Evolutionary conservation across 192 early-diverging fungal genomes (phyloP).

Genomic region (Martensiomyces pterosporus): DNA sequence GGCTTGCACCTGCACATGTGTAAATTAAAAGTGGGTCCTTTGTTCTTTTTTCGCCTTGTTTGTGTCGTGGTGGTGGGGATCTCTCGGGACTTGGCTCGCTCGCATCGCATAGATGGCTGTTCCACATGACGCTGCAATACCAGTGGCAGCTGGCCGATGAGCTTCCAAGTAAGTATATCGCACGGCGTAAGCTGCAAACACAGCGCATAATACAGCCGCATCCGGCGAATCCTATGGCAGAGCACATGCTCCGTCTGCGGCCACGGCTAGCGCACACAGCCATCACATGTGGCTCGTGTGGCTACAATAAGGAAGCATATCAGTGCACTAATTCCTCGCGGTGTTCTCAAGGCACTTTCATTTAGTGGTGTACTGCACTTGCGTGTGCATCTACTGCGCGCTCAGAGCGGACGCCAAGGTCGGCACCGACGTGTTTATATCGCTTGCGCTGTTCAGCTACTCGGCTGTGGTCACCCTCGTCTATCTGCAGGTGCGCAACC

Average conservation of each 20-base stretch:
- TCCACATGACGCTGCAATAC: constrained; percentile 74
- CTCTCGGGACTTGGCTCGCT: no score
- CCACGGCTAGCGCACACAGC: no score
- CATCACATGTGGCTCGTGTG: neutral
- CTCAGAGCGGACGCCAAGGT: constrained; percentile 49
- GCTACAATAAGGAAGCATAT: no score
- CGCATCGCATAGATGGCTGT: constrained; percentile 60
- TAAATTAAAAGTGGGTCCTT: constrained; percentile 1
- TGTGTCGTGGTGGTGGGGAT: no score
- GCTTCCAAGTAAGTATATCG: constrained; percentile 60
- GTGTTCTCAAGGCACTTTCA: neutral
- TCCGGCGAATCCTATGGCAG: no score
- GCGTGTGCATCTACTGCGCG: constrained; percentile 53
- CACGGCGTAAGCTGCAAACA: no score
- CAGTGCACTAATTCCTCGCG: neutral
- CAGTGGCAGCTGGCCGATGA: constrained; percentile 76
- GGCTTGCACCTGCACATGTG: neutral
- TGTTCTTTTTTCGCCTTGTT: constrained; percentile 5
- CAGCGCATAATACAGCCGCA: no score
- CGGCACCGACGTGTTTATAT: constrained; percentile 37
- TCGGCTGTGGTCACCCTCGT: constrained; percentile 51
- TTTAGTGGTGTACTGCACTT: constrained; percentile 58
- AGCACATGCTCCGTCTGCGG: no score
- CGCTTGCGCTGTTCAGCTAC: constrained; percentile 52
- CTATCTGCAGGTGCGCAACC: constrained; percentile 64